phyloP scores from a whole-genome alignment of 2,329 filamentous ascomycete genomes.

The Cladorrhinum sp. region DNA sequence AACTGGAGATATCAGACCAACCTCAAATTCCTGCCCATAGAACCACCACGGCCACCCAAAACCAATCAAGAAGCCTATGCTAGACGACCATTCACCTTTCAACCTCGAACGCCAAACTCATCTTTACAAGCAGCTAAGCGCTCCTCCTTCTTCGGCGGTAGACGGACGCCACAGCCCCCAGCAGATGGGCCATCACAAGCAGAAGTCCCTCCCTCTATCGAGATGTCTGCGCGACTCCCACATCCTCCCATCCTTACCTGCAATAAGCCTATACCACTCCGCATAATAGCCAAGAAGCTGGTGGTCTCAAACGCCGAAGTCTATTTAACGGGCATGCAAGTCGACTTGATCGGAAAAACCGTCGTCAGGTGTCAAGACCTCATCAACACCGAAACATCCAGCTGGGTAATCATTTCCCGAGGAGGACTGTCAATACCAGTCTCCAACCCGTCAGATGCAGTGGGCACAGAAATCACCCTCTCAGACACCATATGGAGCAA shows the following conservation, averaged over 20 bases:
- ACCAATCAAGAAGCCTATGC: slow-evolving; percentile 80
- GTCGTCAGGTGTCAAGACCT: slow-evolving; percentile 76
- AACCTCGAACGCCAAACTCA: slow-evolving; percentile 37
- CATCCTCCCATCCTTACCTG: slow-evolving; percentile 86
- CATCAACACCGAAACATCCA: slow-evolving; percentile 63
- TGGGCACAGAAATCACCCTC: slow-evolving; percentile 66
- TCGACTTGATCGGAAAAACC: slow-evolving; percentile 78
- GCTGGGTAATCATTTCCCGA: slow-evolving; percentile 72
- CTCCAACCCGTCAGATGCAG: slow-evolving; percentile 54
- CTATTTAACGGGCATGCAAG: slow-evolving; percentile 74
- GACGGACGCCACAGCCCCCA: slow-evolving; percentile 9
- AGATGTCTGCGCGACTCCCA: slow-evolving; percentile 74
- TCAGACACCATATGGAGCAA: slow-evolving; percentile 71
- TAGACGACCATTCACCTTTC: slow-evolving; percentile 63
- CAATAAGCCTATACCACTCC: slow-evolving; percentile 78
- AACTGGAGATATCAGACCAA: slow-evolving; percentile 69
- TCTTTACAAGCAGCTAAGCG: slow-evolving; percentile 46
- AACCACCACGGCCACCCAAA: slow-evolving; percentile 70
- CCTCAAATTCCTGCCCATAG: slow-evolving; percentile 89
- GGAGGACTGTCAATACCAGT: slow-evolving; percentile 71
- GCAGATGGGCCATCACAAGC: background rate
- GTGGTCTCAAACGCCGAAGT: slow-evolving; percentile 66
- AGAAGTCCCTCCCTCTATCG: slow-evolving; percentile 64
- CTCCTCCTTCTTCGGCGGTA: slow-evolving; percentile 34
- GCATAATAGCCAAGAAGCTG: slow-evolving; percentile 75